A percentile compares a stretch with the other conserved stretches of the same genome.
Evolutionary conservation across 148 eudicot species (phyloP).

Genomic region (Nepenthes mirabilis): DNA sequence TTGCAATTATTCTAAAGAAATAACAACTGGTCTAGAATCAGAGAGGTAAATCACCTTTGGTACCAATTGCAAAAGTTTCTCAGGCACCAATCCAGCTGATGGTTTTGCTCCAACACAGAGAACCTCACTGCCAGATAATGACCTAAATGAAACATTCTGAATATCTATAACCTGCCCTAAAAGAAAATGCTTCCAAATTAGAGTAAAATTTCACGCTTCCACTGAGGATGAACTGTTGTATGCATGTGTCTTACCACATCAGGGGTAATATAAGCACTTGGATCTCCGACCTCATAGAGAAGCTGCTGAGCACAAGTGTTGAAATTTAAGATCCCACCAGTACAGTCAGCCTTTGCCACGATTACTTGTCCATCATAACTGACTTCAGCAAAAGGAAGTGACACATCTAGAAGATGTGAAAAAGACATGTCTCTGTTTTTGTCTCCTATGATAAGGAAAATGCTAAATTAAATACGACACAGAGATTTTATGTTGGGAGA

Average conservation of each 20-base stretch:
- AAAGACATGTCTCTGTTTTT: conserved; percentile 55
- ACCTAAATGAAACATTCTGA: conserved; percentile 56
- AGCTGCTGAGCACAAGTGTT: conserved; percentile 91
- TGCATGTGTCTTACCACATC: conserved; percentile 56
- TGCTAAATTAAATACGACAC: not conserved
- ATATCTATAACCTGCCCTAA: conserved; percentile 59
- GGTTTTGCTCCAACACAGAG: conserved; percentile 88
- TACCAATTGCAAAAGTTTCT: conserved; percentile 60
- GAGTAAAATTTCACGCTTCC: not conserved
- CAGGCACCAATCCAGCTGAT: conserved; percentile 41
- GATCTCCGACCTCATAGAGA: conserved; percentile 91
- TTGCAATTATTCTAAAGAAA: not conserved
- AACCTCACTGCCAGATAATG: conserved; percentile 51
- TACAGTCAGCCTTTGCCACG: conserved; percentile 73
- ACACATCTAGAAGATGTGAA: conserved; percentile 45
- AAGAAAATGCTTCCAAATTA: not conserved
- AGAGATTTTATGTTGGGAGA: not conserved
- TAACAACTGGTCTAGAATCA: not conserved
- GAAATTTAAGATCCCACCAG: conserved; percentile 69
- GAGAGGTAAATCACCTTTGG: conserved; percentile 46
- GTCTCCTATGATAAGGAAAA: conserved; percentile 45
- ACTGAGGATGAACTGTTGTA: not conserved
- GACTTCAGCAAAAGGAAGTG: conserved; percentile 93
- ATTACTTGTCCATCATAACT: conserved; percentile 52
- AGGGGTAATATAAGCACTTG: conserved; percentile 85